Conservation (phyloP, 1,284 basidiomycete genomes). For the Cystobasidiaceae sp. region DNA sequence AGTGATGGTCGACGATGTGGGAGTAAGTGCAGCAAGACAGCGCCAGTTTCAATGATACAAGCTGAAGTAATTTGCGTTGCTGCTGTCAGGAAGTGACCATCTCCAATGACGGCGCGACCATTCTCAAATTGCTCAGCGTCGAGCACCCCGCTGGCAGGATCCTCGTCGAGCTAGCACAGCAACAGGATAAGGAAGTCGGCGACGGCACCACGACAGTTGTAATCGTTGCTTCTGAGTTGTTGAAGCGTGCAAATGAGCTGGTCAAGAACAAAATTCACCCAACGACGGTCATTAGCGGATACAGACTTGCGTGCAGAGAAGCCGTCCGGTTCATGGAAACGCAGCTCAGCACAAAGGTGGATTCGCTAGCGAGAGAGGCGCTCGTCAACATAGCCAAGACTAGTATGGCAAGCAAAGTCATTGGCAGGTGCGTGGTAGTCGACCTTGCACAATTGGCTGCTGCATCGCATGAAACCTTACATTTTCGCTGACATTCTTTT, state of each 20-base stretch:
- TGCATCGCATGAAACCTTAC: background rate
- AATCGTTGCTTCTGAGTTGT: conserved; percentile 90
- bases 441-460: too few relatives aligned
- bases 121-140: conserved; percentile 77
- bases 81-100: conserved; percentile 85
- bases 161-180: conserved; percentile 96
- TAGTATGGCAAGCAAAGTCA: conserved; percentile 98
- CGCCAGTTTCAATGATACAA: background rate
- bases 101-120: conserved; percentile 98
- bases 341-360: conserved; percentile 92
- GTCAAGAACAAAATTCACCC: conserved; percentile 99
- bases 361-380: conserved; percentile 81
- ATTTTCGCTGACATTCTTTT: background rate
- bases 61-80: background rate
- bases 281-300: conserved; percentile 98
- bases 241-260: conserved; percentile 93
- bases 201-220: conserved; percentile 99
- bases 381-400: conserved; percentile 97
- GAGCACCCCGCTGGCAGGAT: conserved; percentile 59
- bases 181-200: conserved; percentile 94
- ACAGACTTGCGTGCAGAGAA: conserved; percentile 92
- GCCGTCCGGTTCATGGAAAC: conserved; percentile 98
- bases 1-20: conserved; percentile 96
- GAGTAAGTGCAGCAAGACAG: conserved; percentile 54
- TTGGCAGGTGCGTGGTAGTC: conserved; percentile 68